Evolutionary conservation across 352 stramenopile genomes (phyloP).

Genomic region (Globisporangium alternatum): DNA sequence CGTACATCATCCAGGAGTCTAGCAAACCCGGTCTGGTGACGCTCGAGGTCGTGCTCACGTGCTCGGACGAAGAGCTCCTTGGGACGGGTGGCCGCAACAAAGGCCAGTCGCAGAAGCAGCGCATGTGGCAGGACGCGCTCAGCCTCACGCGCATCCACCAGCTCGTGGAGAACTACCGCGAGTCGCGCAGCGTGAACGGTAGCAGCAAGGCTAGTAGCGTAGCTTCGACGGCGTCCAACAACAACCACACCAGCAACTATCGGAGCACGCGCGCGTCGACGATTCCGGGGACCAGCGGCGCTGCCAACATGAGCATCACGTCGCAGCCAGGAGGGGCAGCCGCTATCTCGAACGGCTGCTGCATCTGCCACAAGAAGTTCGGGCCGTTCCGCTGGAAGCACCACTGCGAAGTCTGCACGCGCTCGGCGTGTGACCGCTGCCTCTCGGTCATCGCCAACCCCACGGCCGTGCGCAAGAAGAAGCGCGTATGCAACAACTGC

Average conservation of each 20-base stretch:
- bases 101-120: slow-evolving; percentile 33
- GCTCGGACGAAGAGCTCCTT: slow-evolving; percentile 27
- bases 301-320: slow-evolving; percentile 12
- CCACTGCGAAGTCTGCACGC: slow-evolving; percentile 56
- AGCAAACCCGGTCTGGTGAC: slow-evolving; percentile 29
- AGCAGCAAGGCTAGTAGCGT: not conserved
- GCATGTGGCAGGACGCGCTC: slow-evolving; percentile 50
- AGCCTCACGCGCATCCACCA: slow-evolving; percentile 56
- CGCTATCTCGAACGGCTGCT: slow-evolving; percentile 27
- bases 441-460: slow-evolving; percentile 57
- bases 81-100: slow-evolving; percentile 3
- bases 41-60: slow-evolving; percentile 65
- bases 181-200: slow-evolving; percentile 18
- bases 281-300: slow-evolving; percentile 12
- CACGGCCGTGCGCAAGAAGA: slow-evolving; percentile 51
- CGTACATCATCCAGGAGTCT: slow-evolving; percentile 68
- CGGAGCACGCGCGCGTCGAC: slow-evolving; percentile 8
- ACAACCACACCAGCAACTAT: not conserved
- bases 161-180: slow-evolving; percentile 44
- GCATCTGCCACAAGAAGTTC: slow-evolving; percentile 60
- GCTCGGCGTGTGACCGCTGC: slow-evolving; percentile 62
- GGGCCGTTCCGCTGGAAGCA: slow-evolving; percentile 77
- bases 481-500: slow-evolving; percentile 64
- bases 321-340: slow-evolving; percentile 17
- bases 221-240: slow-evolving; percentile 9